phyloP scores from a whole-genome alignment of 805 yeast species.

The Zygoascus flipseniorum region DNA sequence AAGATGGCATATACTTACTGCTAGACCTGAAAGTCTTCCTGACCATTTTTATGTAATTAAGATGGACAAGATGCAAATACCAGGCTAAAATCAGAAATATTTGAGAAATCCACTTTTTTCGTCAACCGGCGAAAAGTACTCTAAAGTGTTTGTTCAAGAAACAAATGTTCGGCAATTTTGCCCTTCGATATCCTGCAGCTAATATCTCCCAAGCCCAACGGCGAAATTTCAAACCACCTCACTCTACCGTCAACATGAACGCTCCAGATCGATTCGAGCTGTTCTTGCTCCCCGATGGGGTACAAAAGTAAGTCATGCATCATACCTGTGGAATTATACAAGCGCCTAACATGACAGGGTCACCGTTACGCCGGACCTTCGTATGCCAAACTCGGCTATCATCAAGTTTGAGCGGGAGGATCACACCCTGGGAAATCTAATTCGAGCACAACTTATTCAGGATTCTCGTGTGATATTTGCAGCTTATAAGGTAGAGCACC shows the following conservation, averaged over 20 bases:
- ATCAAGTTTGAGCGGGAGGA: slow-evolving; percentile 94
- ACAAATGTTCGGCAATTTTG: too few relatives aligned
- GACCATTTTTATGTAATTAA: neutral
- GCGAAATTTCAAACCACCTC: too few relatives aligned
- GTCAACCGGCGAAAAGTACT: too few relatives aligned
- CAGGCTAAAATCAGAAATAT: too few relatives aligned
- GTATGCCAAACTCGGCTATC: slow-evolving; percentile 90
- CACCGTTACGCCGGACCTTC: slow-evolving; percentile 83
- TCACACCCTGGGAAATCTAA: slow-evolving; percentile 87
- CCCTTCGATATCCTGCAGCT: too few relatives aligned
- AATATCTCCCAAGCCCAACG: too few relatives aligned
- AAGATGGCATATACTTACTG: neutral
- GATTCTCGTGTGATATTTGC: slow-evolving; percentile 91
- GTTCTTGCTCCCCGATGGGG: slow-evolving; percentile 95
- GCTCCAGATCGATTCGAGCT: slow-evolving; percentile 99
- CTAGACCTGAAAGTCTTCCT: neutral
- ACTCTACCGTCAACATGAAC: slow-evolving; percentile 52
- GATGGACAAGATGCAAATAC: too few relatives aligned
- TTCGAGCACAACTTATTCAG: slow-evolving; percentile 75
- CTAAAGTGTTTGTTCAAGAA: too few relatives aligned
- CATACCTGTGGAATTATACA: neutral
- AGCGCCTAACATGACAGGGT: slow-evolving; percentile 35
- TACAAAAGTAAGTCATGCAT: slow-evolving; percentile 58
- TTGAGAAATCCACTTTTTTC: too few relatives aligned
- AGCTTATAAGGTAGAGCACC: slow-evolving; percentile 97